Conservation (phyloP, 192 early-diverging fungal species). For the Podila clonocystis region DNA sequence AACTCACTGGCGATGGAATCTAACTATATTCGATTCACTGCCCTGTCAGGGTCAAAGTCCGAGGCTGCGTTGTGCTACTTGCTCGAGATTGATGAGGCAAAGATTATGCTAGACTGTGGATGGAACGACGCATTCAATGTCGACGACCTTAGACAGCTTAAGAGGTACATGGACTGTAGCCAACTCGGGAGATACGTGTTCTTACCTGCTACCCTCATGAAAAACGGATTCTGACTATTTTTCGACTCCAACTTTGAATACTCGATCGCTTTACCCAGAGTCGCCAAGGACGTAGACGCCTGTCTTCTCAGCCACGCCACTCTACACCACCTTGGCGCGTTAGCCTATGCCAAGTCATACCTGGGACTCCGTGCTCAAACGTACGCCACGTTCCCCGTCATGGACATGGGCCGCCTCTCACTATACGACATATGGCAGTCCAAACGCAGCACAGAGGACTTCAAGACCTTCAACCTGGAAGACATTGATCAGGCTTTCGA, state of each 20-base stretch:
- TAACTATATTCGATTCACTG: constrained; percentile 71
- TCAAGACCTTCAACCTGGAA: constrained; percentile 76
- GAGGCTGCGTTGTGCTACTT: constrained; percentile 92
- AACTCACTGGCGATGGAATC: constrained; percentile 29
- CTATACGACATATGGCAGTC: constrained; percentile 85
- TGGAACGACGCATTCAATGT: constrained; percentile 83
- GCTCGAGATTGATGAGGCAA: constrained; percentile 91
- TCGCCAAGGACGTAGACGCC: constrained; percentile 90
- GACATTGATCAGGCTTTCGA: constrained; percentile 91
- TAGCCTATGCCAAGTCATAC: constrained; percentile 78
- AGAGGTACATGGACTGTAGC: constrained; percentile 7
- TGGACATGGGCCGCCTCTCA: constrained; percentile 89
- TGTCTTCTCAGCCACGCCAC: constrained; percentile 92
- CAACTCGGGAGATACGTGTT: background rate
- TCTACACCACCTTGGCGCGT: constrained; percentile 87
- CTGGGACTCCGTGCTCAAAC: constrained; percentile 87
- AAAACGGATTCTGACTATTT: background rate
- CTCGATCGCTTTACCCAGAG: constrained; percentile 48
- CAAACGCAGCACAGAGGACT: constrained; percentile 73
- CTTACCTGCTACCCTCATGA: too few relatives aligned
- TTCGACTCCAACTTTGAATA: background rate
- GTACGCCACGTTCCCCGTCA: constrained; percentile 92
- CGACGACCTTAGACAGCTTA: constrained; percentile 63
- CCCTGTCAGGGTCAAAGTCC: constrained; percentile 85
- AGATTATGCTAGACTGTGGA: constrained; percentile 95